Evolutionary conservation across 1,139 yeast species (phyloP).

Genomic region (Arxiozyma slooffiae): DNA sequence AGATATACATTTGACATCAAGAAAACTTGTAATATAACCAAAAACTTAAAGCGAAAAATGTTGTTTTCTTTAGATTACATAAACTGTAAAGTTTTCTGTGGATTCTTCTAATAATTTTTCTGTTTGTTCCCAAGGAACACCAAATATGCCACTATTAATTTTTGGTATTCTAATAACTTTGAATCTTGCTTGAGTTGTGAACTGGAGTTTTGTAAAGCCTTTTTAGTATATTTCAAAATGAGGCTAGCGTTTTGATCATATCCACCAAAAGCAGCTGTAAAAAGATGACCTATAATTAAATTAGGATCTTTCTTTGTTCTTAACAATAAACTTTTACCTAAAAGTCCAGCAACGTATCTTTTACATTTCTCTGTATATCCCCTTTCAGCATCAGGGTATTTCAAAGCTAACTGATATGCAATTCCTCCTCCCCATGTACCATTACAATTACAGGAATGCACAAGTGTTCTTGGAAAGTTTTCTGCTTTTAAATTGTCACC

Average conservation of each 20-base stretch:
- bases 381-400: slow-evolving; percentile 22
- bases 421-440: slow-evolving; percentile 87
- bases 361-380: slow-evolving; percentile 21
- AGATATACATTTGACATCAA: neutral
- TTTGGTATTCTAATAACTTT: slow-evolving; percentile 37
- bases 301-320: slow-evolving; percentile 18
- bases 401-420: slow-evolving; percentile 22
- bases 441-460: slow-evolving; percentile 68
- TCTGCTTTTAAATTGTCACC: slow-evolving; percentile 16
- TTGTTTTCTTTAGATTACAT: slow-evolving; percentile 7
- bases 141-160: slow-evolving; percentile 71
- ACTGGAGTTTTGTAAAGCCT: slow-evolving; percentile 13
- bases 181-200: slow-evolving; percentile 3
- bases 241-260: slow-evolving; percentile 11
- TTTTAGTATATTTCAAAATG: slow-evolving; percentile 17
- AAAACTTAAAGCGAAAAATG: neutral
- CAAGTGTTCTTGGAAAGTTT: slow-evolving; percentile 16
- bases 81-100: slow-evolving; percentile 30
- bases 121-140: slow-evolving; percentile 68
- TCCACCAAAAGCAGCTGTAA: slow-evolving; percentile 23
- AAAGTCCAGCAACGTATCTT: slow-evolving; percentile 13
- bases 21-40: neutral
- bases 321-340: slow-evolving; percentile 22
- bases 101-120: slow-evolving; percentile 39
- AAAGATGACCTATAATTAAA: slow-evolving; percentile 21